Base-by-base conservation (phyloP, 768 basidiomycete species). In the Tephrocybe sp. region DNA sequence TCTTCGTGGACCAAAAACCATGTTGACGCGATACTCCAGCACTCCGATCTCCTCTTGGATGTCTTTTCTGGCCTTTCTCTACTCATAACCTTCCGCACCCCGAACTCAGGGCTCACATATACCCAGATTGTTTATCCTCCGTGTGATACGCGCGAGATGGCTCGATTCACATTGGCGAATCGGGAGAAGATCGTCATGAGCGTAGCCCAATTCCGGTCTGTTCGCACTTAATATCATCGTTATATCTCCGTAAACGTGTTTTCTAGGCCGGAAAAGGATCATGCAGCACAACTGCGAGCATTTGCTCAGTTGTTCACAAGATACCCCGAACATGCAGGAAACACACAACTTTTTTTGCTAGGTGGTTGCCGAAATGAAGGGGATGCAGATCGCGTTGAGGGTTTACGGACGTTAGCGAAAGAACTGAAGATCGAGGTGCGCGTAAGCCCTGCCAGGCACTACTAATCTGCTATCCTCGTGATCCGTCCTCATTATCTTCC, bases 1-100 rank as follows among this genome's bases (percentile, higher is more conserved):
- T 97, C 93, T 3, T 85, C 90, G 0, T 98, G 97, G 96, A 98
- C 96, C 2, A 84, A 86, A 59, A 78, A 77, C 36, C 97, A 98
- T 61, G 73, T 98, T 55, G 79, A 89, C 58, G 73, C 81, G 1
- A 85, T 97, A 43, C 73, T 97, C 17, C 71, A 70, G 12, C 74
- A 84, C 43, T 71, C 73, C 8, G 84, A 88, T 55, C 48, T 65
- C 11, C 53, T 77, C 17, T 66, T 88, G 37, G 77, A 78, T 32
- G 51, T 70, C 53, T 46, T 81, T 3, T 80, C 83, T 43, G 36
- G 73, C 17, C 58, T 75, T 1, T 77, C 80, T 1, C 64, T 83
- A 11, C 50, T 76, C 3, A 9, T 74, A n/a, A 61, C 68, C n/a
- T 40, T 74, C 39, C 57, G 54, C 21, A 56, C 62, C 50, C 52